Conservation (phyloP, 1,139 yeast species). For the Saccharomyces pastorianus region DNA sequence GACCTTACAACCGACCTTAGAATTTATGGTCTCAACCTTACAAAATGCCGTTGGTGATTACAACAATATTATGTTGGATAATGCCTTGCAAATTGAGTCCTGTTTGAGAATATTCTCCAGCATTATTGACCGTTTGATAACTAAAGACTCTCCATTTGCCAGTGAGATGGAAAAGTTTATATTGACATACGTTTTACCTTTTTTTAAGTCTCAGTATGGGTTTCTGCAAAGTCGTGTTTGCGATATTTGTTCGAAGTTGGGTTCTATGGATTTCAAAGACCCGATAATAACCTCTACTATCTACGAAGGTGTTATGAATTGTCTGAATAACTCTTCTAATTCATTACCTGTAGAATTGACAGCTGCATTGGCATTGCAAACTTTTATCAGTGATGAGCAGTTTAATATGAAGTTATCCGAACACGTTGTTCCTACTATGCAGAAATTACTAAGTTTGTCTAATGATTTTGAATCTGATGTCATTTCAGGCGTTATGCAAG, state of each 20-base stretch:
- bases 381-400: conserved; percentile 56
- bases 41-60: conserved; percentile 31
- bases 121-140: conserved; percentile 51
- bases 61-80: conserved; percentile 41
- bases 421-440: conserved; percentile 76
- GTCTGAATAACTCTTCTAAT: conserved; percentile 45
- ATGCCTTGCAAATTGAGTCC: conserved; percentile 73
- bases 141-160: conserved; percentile 50
- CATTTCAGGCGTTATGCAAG: conserved; percentile 87
- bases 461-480: conserved; percentile 84
- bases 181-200: conserved; percentile 59
- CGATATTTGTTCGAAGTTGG: conserved; percentile 63
- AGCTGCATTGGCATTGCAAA: conserved; percentile 80
- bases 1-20: conserved; percentile 55
- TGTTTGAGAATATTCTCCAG: conserved; percentile 70
- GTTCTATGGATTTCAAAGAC: conserved; percentile 52
- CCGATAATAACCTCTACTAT: conserved; percentile 44
- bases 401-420: conserved; percentile 62
- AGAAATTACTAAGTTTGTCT: conserved; percentile 63
- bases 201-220: conserved; percentile 55
- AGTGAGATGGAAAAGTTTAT: conserved; percentile 66
- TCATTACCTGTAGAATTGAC: conserved; percentile 75
- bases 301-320: conserved; percentile 59
- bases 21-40: conserved; percentile 55
- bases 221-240: conserved; percentile 80